Conservation (phyloP, 495 filamentous ascomycete species). For the Penicillium verhagenii region DNA sequence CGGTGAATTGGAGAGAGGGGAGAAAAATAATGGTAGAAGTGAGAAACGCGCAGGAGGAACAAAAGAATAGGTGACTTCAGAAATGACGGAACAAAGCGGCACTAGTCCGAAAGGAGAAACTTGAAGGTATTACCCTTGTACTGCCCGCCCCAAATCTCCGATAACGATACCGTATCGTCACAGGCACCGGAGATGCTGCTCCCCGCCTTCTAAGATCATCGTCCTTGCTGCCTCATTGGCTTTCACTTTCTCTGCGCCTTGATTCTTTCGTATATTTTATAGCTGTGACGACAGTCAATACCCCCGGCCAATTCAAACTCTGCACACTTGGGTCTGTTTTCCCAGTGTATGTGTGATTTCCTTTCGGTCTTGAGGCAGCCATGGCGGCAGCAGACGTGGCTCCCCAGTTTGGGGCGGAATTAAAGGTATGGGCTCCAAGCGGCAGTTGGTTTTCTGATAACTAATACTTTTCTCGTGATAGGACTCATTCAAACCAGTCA, state of each 20-base stretch:
- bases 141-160: background rate
- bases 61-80: background rate
- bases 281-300: background rate
- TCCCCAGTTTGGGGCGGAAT: slow-evolving; percentile 82
- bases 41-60: background rate
- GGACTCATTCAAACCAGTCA: slow-evolving; percentile 95
- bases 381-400: slow-evolving; percentile 75
- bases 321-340: background rate
- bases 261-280: background rate
- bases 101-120: slow-evolving; percentile 14
- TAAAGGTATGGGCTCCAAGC: slow-evolving; percentile 63
- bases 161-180: slow-evolving; percentile 34
- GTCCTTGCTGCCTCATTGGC: slow-evolving; percentile 14
- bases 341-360: slow-evolving; percentile 22
- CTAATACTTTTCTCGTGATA: slow-evolving; percentile 30
- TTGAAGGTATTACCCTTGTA: slow-evolving; percentile 9
- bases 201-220: slow-evolving; percentile 37
- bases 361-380: slow-evolving; percentile 20
- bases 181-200: slow-evolving; percentile 21
- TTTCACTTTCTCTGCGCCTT: background rate
- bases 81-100: slow-evolving; percentile 9
- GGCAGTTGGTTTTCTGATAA: background rate
- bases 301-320: background rate
- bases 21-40: background rate
- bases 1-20: background rate